These are phyloP conservation scores for Lodderomyces margitis DNA, from an alignment of 1,139 yeast genomes.

Conservation along the genomic window DNA sequence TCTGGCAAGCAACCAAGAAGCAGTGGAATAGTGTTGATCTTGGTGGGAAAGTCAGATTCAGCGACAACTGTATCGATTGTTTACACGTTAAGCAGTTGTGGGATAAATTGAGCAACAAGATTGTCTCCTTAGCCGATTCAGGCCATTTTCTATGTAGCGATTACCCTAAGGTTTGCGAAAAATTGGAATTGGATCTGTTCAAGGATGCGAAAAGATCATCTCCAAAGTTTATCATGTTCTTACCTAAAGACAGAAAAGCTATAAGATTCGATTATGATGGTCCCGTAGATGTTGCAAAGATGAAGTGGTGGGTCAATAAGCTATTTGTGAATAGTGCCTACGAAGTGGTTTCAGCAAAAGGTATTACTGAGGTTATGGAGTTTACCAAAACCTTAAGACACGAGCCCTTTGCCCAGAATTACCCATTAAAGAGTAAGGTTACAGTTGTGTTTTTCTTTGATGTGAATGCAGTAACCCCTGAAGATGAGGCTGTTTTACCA, in stretches of 20 bases:
- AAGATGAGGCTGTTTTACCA: conserved; percentile 61
- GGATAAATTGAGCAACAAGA: conserved; percentile 53
- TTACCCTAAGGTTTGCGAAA: conserved; percentile 48
- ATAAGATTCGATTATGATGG: conserved; percentile 38
- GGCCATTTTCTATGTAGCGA: conserved; percentile 61
- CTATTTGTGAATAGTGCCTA: conserved; percentile 36
- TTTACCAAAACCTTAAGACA: conserved; percentile 33
- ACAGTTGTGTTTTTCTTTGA: conserved; percentile 58
- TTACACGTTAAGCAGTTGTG: conserved; percentile 51
- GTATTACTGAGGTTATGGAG: conserved; percentile 42
- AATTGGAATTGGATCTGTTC: conserved; percentile 43
- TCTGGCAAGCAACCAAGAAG: conserved; percentile 57
- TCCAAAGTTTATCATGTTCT: conserved; percentile 38
- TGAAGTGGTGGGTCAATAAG: conserved; percentile 35
- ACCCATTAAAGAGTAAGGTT: conserved; percentile 43
- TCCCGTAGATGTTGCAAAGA: conserved; percentile 20
- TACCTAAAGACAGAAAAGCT: conserved; percentile 38
- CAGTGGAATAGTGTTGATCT: conserved; percentile 39
- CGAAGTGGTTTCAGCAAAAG: conserved; percentile 38
- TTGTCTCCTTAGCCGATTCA: conserved; percentile 41
- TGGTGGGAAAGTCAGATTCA: conserved; percentile 35
- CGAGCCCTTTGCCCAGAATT: conserved; percentile 32
- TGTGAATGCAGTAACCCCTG: conserved; percentile 47
- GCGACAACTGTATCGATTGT: conserved; percentile 46
- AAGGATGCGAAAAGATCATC: conserved; percentile 15